Conservation (phyloP, 768 basidiomycete species). For the Trametes sanguinea region DNA sequence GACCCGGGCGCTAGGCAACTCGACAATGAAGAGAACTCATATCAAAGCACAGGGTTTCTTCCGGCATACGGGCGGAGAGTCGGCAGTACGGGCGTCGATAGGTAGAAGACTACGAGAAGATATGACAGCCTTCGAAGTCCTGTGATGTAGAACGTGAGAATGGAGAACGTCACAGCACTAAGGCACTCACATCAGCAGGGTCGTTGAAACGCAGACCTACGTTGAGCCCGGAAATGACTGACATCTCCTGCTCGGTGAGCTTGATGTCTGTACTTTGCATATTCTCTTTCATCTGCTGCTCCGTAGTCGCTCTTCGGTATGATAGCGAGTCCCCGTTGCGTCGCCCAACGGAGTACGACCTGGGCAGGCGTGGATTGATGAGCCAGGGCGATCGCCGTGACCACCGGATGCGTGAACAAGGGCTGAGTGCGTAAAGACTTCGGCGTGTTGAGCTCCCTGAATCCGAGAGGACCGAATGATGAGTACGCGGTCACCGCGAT, state of each 20-base stretch:
- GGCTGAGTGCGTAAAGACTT: slow-evolving; percentile 24
- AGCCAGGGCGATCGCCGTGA: slow-evolving; percentile 31
- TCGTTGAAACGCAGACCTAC: slow-evolving; percentile 37
- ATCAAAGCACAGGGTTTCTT: no score
- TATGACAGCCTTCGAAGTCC: slow-evolving; percentile 24
- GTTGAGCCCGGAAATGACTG: slow-evolving; percentile 36
- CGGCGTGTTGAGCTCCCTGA: slow-evolving; percentile 34
- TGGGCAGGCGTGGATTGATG: slow-evolving; percentile 49
- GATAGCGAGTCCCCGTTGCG: slow-evolving; percentile 71
- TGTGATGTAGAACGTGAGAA: neutral
- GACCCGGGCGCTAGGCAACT: no score
- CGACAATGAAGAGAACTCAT: no score
- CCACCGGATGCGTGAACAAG: slow-evolving; percentile 31
- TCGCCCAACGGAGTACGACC: slow-evolving; percentile 78
- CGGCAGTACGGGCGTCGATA: no score
- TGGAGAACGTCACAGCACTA: neutral
- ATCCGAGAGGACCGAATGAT: slow-evolving; percentile 37
- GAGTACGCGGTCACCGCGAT: slow-evolving; percentile 40
- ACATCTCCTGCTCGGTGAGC: slow-evolving; percentile 37
- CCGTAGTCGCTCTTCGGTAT: slow-evolving; percentile 70
- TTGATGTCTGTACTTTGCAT: slow-evolving; percentile 34
- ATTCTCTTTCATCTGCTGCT: slow-evolving; percentile 40
- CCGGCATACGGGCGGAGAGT: no score
- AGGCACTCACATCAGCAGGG: slow-evolving; percentile 32
- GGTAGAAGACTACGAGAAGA: slow-evolving; percentile 15